Percentiles rank a stretch among this genome's conserved stretches.
phyloP scores from a whole-genome alignment of 192 early-diverging fungal species.

The Helicostylum pulchrum region DNA sequence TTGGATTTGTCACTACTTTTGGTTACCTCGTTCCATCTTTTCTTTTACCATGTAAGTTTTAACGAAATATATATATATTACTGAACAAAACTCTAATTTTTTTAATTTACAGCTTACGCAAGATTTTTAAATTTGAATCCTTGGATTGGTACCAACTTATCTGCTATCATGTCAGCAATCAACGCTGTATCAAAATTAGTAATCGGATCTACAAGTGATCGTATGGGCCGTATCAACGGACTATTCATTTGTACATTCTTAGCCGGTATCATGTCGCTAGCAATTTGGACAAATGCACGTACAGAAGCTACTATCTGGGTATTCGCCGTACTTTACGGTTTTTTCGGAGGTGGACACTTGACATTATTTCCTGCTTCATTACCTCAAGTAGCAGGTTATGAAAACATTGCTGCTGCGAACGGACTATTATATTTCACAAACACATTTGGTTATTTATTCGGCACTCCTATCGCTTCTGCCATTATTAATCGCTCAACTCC shows the following conservation, averaged over 20 bases:
- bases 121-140: slow-evolving; percentile 28
- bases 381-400: slow-evolving; percentile 38
- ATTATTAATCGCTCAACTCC: slow-evolving; percentile 20
- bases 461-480: slow-evolving; percentile 39
- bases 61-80: too few relatives aligned
- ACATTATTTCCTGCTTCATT: slow-evolving; percentile 37
- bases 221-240: slow-evolving; percentile 44
- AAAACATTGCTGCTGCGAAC: slow-evolving; percentile 32
- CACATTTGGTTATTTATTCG: slow-evolving; percentile 40
- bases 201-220: slow-evolving; percentile 42
- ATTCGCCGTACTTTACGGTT: slow-evolving; percentile 44
- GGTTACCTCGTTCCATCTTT: slow-evolving; percentile 42
- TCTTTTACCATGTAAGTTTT: slow-evolving; percentile 29
- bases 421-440: slow-evolving; percentile 42
- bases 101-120: slow-evolving; percentile 22
- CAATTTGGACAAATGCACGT: slow-evolving; percentile 42
- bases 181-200: slow-evolving; percentile 42
- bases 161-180: slow-evolving; percentile 44
- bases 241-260: slow-evolving; percentile 40
- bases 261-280: slow-evolving; percentile 40
- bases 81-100: neutral
- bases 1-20: slow-evolving; percentile 44
- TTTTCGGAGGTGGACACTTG: slow-evolving; percentile 46
- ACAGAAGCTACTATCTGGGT: slow-evolving; percentile 32
- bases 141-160: slow-evolving; percentile 33